Evolutionary conservation across 148 eudicot species (phyloP), one percentile per base, ranked within the genome.

Genomic region (Amaranthus palmeri): DNA sequence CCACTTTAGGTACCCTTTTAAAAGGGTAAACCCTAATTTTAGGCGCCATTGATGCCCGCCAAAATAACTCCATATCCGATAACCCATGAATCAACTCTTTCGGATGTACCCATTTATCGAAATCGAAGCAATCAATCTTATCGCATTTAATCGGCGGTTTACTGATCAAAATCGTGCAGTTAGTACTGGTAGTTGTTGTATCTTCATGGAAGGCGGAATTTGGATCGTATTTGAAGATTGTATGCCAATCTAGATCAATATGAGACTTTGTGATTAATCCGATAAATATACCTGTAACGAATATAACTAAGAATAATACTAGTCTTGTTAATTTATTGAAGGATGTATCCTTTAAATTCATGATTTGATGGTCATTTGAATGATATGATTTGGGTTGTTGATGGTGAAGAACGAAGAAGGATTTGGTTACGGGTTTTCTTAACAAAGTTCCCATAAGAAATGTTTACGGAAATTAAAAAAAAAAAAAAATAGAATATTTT

Each of bases 41-140:
- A 10, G 97, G 93, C 80, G 87, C 88, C 84, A 89, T 71, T 25
- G 97, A 87, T 46, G 96, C 92, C 72, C 95, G 83, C 97, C 97
- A 89, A 70, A 87, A 82, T 47, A 92, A 78, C 74, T 89, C 90
- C 41, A 81, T 78, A 75, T 92, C 97, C 3, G 81, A 56, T 84
- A 92, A 79, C 4, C 77, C 45, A 79, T 91, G 97, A 6, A 44
- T 69, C 81, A 84, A 55, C 61, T 80, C 81, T 68, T 76, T 77
- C 0, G 88, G 93, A 58, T 74, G 57, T 11, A 78, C 51, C 66
- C 84, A 81, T 36, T 74, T 84, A 1, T 78, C 86, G 61, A 83
- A 82, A 67, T 71, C 80, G 69, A 75, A 77, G 54, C 87, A 84
- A 72, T 80, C 83, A 59, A 73, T 80, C 43, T 71, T 77, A 60